These are phyloP conservation scores for Taphrina communis DNA, from an alignment of 1,139 yeast species.

Conservation along the genomic window DNA sequence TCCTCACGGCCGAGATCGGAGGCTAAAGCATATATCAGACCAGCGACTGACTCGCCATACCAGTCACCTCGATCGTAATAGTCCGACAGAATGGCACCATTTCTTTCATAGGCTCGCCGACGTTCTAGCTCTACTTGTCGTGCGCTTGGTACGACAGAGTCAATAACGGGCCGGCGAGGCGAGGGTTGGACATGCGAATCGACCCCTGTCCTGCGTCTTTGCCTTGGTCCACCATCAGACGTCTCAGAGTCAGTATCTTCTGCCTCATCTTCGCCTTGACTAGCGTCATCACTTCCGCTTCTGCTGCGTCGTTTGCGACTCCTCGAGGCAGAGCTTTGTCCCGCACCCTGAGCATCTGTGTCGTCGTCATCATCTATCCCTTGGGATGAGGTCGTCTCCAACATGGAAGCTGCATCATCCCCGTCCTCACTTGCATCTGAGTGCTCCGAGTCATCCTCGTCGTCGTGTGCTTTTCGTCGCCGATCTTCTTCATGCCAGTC, in stretches of 20 bases:
- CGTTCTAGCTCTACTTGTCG: slow-evolving; percentile 31
- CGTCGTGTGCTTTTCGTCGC: slow-evolving; percentile 13
- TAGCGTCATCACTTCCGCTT: slow-evolving; percentile 6
- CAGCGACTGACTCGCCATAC: slow-evolving; percentile 73
- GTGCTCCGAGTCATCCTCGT: slow-evolving; percentile 48
- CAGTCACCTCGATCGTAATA: slow-evolving; percentile 87
- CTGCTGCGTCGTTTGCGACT: slow-evolving; percentile 11
- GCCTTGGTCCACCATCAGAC: slow-evolving; percentile 31
- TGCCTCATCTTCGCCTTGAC: background rate
- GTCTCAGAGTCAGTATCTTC: slow-evolving; percentile 12
- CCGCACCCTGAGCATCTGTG: slow-evolving; percentile 40
- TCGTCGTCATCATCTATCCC: slow-evolving; percentile 47
- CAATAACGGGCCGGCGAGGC: slow-evolving; percentile 46
- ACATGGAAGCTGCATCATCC: slow-evolving; percentile 47
- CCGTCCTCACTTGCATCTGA: slow-evolving; percentile 53
- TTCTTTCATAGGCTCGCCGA: slow-evolving; percentile 50
- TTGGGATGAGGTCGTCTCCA: background rate
- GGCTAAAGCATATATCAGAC: slow-evolving; percentile 77
- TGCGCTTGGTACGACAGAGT: slow-evolving; percentile 27
- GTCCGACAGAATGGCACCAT: slow-evolving; percentile 64
- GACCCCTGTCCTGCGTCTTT: slow-evolving; percentile 22
- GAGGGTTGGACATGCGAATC: slow-evolving; percentile 45
- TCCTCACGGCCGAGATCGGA: slow-evolving; percentile 80
- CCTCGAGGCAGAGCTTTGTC: no score
- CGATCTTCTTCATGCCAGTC: slow-evolving; percentile 37